Evolutionary conservation across 2,329 filamentous ascomycete genomes (phyloP), one percentile per base, ranked within the genome.

Genomic region (Colletotrichum spaethianum): DNA sequence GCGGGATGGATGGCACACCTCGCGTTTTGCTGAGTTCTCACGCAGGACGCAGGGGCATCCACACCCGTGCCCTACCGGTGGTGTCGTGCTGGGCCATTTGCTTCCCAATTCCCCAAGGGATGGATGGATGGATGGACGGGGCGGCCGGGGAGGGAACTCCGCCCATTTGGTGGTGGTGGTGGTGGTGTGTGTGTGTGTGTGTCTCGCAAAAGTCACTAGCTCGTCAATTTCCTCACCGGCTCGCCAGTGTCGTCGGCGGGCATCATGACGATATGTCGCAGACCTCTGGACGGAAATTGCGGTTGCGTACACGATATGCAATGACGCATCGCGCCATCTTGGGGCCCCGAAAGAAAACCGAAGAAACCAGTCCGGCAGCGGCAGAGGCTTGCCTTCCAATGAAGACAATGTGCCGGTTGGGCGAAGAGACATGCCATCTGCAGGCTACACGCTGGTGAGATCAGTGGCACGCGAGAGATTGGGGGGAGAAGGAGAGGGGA

Each of bases 11-110:
- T 57, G 64, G 42, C 56, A 68, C 63, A 42, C 63, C 42, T 42
- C 40, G 26, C 57, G 4, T 36, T 31, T 18, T 57, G 42, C 33
- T 44, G 40, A 26, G 16, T 31, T 18, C 31, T 44, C 42, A 31
- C 57, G 42, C 63, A 48, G 23, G 50, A 67, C 20, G 56, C 68
- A 71, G 65, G 64, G 64, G 65, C 68, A 69, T 26, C 40, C 62
- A 59, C 42, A 23, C 63, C 50, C 65, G 18, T 23, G n/a, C n/a
- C 28, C n/a, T 61, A 12, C 42, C 33, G 40, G 33, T n/a, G 40
- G 44, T 42, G 53, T 38, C 55, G 46, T 62, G n/a, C 28, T 36
- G 23, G 23, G 2, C 7, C 16, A 40, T 38, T 67, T n/a, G 55
- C 53, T 31, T 65, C 16, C 31, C 23, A 55, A 61, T 44, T 31